These are phyloP conservation scores for Lecanoromycetidae sp. DNA, from an alignment of 2,329 filamentous ascomycete genomes.

Conservation along the genomic window DNA sequence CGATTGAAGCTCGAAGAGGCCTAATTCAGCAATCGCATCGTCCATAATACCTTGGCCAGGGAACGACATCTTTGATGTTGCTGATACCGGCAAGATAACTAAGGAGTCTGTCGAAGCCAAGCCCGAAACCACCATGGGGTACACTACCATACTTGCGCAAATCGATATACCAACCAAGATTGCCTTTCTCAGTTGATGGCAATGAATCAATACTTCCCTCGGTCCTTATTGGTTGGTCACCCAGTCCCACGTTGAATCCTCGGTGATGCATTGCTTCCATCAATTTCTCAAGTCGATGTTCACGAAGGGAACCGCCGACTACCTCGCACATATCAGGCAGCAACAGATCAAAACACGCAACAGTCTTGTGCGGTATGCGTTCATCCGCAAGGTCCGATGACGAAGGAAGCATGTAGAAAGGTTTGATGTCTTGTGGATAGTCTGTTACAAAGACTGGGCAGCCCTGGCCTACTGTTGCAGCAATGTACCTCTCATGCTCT, in stretches of 20 bases:
- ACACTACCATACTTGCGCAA: conserved; percentile 82
- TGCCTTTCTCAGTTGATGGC: conserved; percentile 28
- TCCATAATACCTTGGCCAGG: conserved; percentile 63
- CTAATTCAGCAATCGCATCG: conserved; percentile 33
- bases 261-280: conserved; percentile 51
- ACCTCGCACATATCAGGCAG: conserved; percentile 79
- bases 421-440: conserved; percentile 80
- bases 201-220: conserved; percentile 21
- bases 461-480: conserved; percentile 50
- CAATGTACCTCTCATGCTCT: conserved; percentile 86
- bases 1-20: too few species aligned
- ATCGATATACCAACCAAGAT: conserved; percentile 76
- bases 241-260: not conserved
- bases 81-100: conserved; percentile 71
- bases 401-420: conserved; percentile 73
- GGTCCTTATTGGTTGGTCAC: conserved; percentile 24
- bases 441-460: conserved; percentile 80
- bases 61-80: conserved; percentile 73
- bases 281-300: conserved; percentile 59
- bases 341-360: conserved; percentile 82
- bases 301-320: conserved; percentile 78
- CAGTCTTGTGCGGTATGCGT: conserved; percentile 39
- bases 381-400: not conserved
- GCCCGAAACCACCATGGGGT: conserved; percentile 79
- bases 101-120: conserved; percentile 79